A percentile compares a stretch with the other conserved stretches of the same genome.
These are phyloP conservation scores for Huntiella decipiens DNA, from an alignment of 2,329 filamentous ascomycete genomes.

Conservation along the genomic window DNA sequence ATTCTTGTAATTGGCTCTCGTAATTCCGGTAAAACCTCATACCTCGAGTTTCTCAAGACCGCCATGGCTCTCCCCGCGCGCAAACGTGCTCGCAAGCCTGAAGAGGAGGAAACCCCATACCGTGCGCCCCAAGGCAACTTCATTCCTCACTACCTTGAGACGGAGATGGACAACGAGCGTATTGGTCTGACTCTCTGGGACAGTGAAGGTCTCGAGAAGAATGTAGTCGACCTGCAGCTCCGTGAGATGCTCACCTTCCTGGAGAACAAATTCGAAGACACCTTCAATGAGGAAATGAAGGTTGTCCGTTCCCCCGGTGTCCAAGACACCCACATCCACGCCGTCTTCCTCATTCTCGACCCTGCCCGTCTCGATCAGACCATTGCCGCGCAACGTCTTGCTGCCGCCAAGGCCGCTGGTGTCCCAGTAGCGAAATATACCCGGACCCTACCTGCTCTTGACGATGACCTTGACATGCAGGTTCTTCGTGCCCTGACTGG, in stretches of 20 bases:
- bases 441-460: slow-evolving; percentile 47
- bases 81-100: slow-evolving; percentile 42
- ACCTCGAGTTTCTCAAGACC: slow-evolving; percentile 84
- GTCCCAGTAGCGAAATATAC: slow-evolving; percentile 12
- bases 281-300: slow-evolving; percentile 93
- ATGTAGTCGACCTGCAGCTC: slow-evolving; percentile 82
- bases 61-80: slow-evolving; percentile 66
- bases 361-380: slow-evolving; percentile 71
- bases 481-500: slow-evolving; percentile 73
- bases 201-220: slow-evolving; percentile 86
- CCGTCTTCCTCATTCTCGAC: slow-evolving; percentile 81
- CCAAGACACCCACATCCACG: slow-evolving; percentile 93
- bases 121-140: slow-evolving; percentile 47
- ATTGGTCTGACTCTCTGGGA: slow-evolving; percentile 93
- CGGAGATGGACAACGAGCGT: slow-evolving; percentile 80
- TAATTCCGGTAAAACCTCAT: slow-evolving; percentile 84
- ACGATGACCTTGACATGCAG: slow-evolving; percentile 79
- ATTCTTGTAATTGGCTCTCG: slow-evolving; percentile 78
- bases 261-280: slow-evolving; percentile 97
- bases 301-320: slow-evolving; percentile 81
- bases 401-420: slow-evolving; percentile 23
- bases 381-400: slow-evolving; percentile 45
- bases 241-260: slow-evolving; percentile 81
- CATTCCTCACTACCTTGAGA: slow-evolving; percentile 77
- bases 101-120: slow-evolving; percentile 39